Percentiles rank a stretch among this genome's conserved stretches.
These are phyloP conservation scores for Angomonas desouzai DNA, from an alignment of 208 protist genomes.

Conservation along the genomic window DNA sequence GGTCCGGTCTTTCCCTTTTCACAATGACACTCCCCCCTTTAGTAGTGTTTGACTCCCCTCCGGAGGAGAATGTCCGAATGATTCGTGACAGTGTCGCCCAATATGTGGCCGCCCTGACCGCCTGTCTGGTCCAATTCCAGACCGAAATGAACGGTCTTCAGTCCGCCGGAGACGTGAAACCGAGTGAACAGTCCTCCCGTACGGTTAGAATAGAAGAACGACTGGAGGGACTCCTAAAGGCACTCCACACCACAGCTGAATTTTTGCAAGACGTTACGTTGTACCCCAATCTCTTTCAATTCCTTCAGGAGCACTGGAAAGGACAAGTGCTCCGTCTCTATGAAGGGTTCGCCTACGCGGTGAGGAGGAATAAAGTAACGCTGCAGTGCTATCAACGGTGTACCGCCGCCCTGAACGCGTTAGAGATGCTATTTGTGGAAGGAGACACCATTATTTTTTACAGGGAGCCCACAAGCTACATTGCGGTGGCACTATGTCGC, in stretches of 20 bases:
- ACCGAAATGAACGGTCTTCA: not conserved
- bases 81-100: not conserved
- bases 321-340: not conserved
- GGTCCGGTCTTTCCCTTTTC: too few relatives aligned
- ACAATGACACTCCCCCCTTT: too few relatives aligned
- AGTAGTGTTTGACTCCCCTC: too few relatives aligned
- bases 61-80: not conserved
- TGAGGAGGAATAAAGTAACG: not conserved
- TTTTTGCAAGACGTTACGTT: not conserved
- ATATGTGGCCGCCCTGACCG: not conserved
- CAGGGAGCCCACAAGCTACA: not conserved
- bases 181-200: not conserved
- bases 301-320: not conserved
- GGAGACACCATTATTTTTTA: not conserved
- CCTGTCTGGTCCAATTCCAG: not conserved
- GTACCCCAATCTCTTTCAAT: not conserved
- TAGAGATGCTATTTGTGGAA: not conserved
- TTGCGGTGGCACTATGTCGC: not conserved
- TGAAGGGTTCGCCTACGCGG: constrained; percentile 1
- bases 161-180: not conserved
- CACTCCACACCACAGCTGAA: not conserved
- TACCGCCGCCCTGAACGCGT: not conserved
- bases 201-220: not conserved
- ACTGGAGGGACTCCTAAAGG: not conserved
- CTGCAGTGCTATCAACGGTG: not conserved